These are phyloP conservation scores for Alnus rubra DNA, from an alignment of 306 rosid species.

Conservation along the genomic window DNA sequence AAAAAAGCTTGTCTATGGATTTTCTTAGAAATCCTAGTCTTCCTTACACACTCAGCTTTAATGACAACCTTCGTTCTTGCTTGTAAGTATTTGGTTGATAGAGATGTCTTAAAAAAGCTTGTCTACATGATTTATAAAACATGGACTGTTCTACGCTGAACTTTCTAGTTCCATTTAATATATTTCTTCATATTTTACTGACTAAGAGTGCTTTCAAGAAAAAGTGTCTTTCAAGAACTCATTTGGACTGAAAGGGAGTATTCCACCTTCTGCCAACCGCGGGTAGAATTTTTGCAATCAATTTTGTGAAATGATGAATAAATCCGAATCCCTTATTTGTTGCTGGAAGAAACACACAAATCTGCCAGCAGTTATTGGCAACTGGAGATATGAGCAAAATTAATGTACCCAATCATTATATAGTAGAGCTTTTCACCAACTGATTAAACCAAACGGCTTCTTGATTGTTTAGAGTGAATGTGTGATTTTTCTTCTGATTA, in stretches of 20 bases:
- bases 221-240: not conserved
- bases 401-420: not conserved
- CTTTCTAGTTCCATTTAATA: not conserved
- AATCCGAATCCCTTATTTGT: not conserved
- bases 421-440: not conserved
- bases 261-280: not conserved
- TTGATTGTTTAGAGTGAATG: not conserved
- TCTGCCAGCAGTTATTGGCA: not conserved
- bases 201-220: not conserved
- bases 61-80: not conserved
- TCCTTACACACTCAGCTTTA: not conserved
- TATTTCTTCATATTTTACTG: not conserved
- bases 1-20: not conserved
- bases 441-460: not conserved
- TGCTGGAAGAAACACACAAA: not conserved
- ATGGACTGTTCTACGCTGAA: not conserved
- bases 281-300: not conserved
- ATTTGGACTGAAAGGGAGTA: not conserved
- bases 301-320: not conserved
- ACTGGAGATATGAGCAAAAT: no score
- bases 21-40: not conserved
- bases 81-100: not conserved
- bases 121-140: not conserved
- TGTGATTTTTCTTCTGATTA: constrained; percentile 1
- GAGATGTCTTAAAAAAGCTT: not conserved